phyloP scores from a whole-genome alignment of 371 early-diverging fungal genomes.

The Mortierella sp. region DNA sequence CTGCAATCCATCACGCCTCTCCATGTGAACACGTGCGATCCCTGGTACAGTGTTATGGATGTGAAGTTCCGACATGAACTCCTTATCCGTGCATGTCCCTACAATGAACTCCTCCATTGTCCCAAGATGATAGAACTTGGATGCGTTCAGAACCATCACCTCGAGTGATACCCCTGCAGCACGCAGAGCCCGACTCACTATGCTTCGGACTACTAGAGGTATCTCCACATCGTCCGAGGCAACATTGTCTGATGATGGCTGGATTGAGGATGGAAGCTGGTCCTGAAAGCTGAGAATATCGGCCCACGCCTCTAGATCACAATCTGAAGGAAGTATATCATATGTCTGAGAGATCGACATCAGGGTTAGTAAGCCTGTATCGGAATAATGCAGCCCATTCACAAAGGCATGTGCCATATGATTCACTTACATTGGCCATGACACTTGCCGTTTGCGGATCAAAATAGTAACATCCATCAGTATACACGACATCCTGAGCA shows the following conservation, averaged over 20 bases:
- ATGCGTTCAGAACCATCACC: slow-evolving; percentile 54
- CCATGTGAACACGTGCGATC: slow-evolving; percentile 8
- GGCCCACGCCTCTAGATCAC: slow-evolving; percentile 56
- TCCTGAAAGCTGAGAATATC: slow-evolving; percentile 48
- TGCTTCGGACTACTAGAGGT: too few relatives aligned
- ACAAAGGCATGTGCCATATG: too few relatives aligned
- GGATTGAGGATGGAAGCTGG: slow-evolving; percentile 1
- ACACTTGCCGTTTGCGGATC: slow-evolving; percentile 41
- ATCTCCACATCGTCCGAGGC: too few relatives aligned
- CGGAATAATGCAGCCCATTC: neutral
- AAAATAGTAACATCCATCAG: slow-evolving; percentile 55
- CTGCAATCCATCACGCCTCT: neutral
- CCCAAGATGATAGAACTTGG: slow-evolving; percentile 55
- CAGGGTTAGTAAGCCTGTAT: neutral
- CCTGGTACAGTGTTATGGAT: slow-evolving; percentile 12
- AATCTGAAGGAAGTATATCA: slow-evolving; percentile 15
- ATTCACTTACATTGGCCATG: slow-evolving; percentile 36
- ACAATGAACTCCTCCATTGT: slow-evolving; percentile 53
- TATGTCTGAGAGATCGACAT: slow-evolving; percentile 20
- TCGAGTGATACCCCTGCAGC: slow-evolving; percentile 21
- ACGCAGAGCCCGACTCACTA: slow-evolving; percentile 16
- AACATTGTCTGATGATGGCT: neutral
- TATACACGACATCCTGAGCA: slow-evolving; percentile 36
- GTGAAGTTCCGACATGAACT: slow-evolving; percentile 40
- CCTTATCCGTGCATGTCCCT: slow-evolving; percentile 21